Evolutionary conservation across 768 basidiomycete genomes (phyloP), one percentile per base, ranked within the genome.

Genomic region (Omphalotus guepiniiformis): DNA sequence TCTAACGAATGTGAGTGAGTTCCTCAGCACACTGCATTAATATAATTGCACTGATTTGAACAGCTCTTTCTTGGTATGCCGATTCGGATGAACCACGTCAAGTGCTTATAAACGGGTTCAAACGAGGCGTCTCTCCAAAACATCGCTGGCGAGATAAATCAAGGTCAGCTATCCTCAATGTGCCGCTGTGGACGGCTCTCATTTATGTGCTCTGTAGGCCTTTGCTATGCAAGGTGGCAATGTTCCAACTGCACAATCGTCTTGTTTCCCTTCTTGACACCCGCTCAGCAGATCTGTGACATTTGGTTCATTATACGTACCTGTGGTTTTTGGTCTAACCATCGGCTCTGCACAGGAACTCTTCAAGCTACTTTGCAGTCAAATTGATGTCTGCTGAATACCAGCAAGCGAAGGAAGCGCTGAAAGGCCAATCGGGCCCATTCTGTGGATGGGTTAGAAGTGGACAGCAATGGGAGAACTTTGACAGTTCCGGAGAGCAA

Each of bases 81-180:
- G 80, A 80, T 39, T 68, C 73, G 0, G 45, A 56, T 2, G 53
- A 55, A n/a, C 50, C 67, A 4, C 60, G 66, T 23, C 88, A 94
- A 58, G 73, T 89, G 18, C 58, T 92, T 38, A 87, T 88, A 53
- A 88, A 88, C 51, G 90, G 91, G 2, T 66, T 83, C n/a, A 83
- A 78, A 56, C 81, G 90, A 37, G 90, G 90, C 2, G 80, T 87
- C 1, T 69, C 86, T 9, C 78, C 83, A 0, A 90, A 87, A 58
- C 79, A 88, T 55, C 73, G 85, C 21, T 70, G 77, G 52, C 74
- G 74, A 26, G 65, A 74, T 6, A 83, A 83, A 61, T 81, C 77
- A 32, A 78, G 82, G 89, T 85, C 47, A 40, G 63, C 47, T 9
- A 15, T 26, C 30, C 15, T 26, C 40, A 6, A 23, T 4, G 12